Conservation (phyloP, 148 eudicot species). For the Limonium bicolor region DNA sequence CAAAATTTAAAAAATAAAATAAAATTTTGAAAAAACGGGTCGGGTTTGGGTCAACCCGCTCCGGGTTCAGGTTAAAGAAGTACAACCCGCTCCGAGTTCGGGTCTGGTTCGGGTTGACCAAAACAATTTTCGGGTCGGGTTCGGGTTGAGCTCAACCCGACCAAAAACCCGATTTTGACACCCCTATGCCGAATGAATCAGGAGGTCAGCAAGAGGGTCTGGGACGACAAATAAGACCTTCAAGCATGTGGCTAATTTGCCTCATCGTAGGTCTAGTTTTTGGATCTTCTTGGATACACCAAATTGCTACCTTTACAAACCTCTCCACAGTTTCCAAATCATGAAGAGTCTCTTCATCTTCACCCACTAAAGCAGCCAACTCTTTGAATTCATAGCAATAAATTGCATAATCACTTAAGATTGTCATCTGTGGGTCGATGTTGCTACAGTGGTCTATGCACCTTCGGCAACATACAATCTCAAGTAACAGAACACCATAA, state of each 20-base stretch:
- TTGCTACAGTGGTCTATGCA: slow-evolving; percentile 4
- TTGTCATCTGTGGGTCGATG: slow-evolving; percentile 8
- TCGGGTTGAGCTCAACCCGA: too few relatives aligned
- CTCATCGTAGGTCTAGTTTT: slow-evolving; percentile 27
- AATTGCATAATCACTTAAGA: slow-evolving; percentile 25
- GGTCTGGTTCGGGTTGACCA: too few relatives aligned
- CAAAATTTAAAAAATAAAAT: too few relatives aligned
- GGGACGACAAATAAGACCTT: slow-evolving; percentile 14
- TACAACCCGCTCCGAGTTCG: too few relatives aligned
- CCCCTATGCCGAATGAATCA: not conserved
- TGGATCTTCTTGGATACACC: slow-evolving; percentile 38
- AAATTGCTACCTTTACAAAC: slow-evolving; percentile 18
- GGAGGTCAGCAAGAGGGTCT: slow-evolving; percentile 11
- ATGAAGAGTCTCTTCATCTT: slow-evolving; percentile 9
- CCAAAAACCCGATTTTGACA: too few relatives aligned
- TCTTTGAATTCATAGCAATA: slow-evolving; percentile 18
- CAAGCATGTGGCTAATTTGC: slow-evolving; percentile 18
- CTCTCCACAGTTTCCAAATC: slow-evolving; percentile 2
- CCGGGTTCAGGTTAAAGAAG: too few relatives aligned
- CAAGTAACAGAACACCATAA: slow-evolving; percentile 8
- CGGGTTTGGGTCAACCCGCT: too few relatives aligned
- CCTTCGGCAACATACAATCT: slow-evolving; percentile 11
- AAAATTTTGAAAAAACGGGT: too few relatives aligned
- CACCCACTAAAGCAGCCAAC: slow-evolving; percentile 1
- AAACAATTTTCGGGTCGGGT: too few relatives aligned